These are phyloP conservation scores for Leccinum arenicola DNA, from an alignment of 768 basidiomycete species.

Conservation along the genomic window DNA sequence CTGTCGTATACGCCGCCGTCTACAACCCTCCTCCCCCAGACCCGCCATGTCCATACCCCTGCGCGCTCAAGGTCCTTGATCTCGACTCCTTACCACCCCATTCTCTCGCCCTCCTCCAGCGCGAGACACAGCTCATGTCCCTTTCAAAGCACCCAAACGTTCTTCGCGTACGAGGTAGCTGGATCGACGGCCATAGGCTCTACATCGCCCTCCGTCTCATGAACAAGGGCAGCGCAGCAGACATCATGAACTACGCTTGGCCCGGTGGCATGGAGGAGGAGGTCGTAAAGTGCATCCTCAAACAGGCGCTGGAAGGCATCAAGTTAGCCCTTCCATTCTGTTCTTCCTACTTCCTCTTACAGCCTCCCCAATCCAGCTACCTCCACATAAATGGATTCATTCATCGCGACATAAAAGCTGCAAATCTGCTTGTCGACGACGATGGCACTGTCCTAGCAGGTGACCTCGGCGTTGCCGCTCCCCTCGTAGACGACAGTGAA, in stretches of 20 bases:
- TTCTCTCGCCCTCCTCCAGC: conserved; percentile 68
- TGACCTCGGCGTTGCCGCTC: conserved; percentile 90
- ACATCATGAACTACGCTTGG: conserved; percentile 83
- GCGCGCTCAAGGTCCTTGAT: conserved; percentile 88
- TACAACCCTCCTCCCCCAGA: conserved; percentile 47
- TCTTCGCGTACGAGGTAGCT: conserved; percentile 84
- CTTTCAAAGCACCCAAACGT: conserved; percentile 93
- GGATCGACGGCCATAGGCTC: conserved; percentile 81
- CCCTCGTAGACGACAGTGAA: conserved; percentile 65
- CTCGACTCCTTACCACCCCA: conserved; percentile 73
- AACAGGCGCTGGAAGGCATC: conserved; percentile 84
- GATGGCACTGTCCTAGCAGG: conserved; percentile 88
- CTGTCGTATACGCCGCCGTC: conserved; percentile 79
- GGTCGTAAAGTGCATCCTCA: conserved; percentile 79
- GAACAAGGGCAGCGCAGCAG: conserved; percentile 83
- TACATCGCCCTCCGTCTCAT: conserved; percentile 86
- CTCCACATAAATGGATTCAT: conserved; percentile 88
- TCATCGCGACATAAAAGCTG: conserved; percentile 94
- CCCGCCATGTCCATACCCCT: conserved; percentile 45
- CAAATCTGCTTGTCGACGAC: conserved; percentile 89
- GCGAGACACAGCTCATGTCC: conserved; percentile 91
- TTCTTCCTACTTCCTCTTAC: background rate
- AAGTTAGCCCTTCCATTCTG: conserved; percentile 49
- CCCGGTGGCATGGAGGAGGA: conserved; percentile 91
- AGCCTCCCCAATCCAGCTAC: conserved; percentile 46